phyloP scores from a whole-genome alignment of 306 rosid species.

The Rosa multiflora region DNA sequence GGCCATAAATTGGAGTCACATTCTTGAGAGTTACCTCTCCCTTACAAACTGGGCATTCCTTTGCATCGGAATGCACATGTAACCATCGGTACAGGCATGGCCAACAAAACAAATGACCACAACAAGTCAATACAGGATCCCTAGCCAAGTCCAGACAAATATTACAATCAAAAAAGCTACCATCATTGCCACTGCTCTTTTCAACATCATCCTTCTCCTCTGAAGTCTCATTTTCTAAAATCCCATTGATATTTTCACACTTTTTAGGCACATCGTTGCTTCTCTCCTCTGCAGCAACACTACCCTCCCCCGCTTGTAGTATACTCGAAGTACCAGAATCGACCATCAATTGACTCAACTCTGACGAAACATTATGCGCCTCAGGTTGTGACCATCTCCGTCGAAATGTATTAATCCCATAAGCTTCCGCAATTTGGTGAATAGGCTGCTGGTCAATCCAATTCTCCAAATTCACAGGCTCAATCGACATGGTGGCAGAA shows the following conservation, averaged over 20 bases:
- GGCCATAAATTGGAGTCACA: slow-evolving; percentile 92
- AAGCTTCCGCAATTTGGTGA: slow-evolving; percentile 49
- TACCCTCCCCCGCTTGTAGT: slow-evolving; percentile 90
- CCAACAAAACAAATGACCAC: slow-evolving; percentile 98
- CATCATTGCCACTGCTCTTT: slow-evolving; percentile 61
- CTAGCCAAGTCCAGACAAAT: slow-evolving; percentile 87
- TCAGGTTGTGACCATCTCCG: slow-evolving; percentile 61
- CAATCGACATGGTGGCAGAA: slow-evolving; percentile 32
- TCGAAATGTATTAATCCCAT: slow-evolving; percentile 48
- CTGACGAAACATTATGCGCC: slow-evolving; percentile 47
- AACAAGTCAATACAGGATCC: slow-evolving; percentile 94
- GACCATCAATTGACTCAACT: slow-evolving; percentile 62
- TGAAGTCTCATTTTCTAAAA: slow-evolving; percentile 45
- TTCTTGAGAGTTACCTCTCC: slow-evolving; percentile 75
- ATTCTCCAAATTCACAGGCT: slow-evolving; percentile 52
- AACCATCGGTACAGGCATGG: slow-evolving; percentile 86
- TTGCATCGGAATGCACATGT: slow-evolving; percentile 80
- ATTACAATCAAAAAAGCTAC: slow-evolving; percentile 91
- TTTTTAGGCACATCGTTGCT: slow-evolving; percentile 50
- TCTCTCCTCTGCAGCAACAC: slow-evolving; percentile 75
- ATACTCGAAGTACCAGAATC: slow-evolving; percentile 51
- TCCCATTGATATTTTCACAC: slow-evolving; percentile 66
- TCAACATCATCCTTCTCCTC: slow-evolving; percentile 69
- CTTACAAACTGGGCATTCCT: slow-evolving; percentile 95
- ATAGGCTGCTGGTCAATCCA: slow-evolving; percentile 58